Evolutionary conservation across 169 alveolate species (phyloP).

Genomic region (Plasmodium chabaudi): DNA sequence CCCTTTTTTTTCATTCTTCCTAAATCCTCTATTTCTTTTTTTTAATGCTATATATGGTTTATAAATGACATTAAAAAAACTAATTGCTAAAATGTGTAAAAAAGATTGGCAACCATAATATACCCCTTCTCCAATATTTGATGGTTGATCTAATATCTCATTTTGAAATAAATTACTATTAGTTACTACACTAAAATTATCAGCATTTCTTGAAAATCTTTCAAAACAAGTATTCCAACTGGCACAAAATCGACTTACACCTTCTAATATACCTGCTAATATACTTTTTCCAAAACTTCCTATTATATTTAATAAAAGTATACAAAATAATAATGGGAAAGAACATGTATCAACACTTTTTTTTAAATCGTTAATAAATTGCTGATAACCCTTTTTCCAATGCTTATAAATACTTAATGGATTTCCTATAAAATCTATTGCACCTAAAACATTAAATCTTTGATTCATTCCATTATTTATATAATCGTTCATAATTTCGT

Average conservation of each 20-base stretch:
- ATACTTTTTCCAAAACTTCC: slow-evolving; percentile 64
- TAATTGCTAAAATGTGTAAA: slow-evolving; percentile 79
- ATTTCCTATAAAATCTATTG: slow-evolving; percentile 87
- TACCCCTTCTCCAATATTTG: slow-evolving; percentile 84
- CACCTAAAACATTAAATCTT: slow-evolving; percentile 86
- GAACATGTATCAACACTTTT: slow-evolving; percentile 72
- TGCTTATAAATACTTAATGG: slow-evolving; percentile 85
- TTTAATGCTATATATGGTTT: slow-evolving; percentile 78
- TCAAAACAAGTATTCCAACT: slow-evolving; percentile 77
- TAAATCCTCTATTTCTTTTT: slow-evolving; percentile 72
- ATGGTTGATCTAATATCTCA: slow-evolving; percentile 82
- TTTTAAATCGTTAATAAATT: slow-evolving; percentile 58
- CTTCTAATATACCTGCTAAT: slow-evolving; percentile 70
- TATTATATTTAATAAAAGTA: slow-evolving; percentile 45
- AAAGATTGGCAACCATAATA: slow-evolving; percentile 80
- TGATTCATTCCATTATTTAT: slow-evolving; percentile 83
- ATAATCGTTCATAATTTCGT: slow-evolving; percentile 79
- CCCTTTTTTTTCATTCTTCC: slow-evolving; percentile 67
- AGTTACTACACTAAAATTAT: slow-evolving; percentile 66
- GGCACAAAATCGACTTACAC: slow-evolving; percentile 69
- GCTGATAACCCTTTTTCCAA: slow-evolving; percentile 81
- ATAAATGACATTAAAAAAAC: slow-evolving; percentile 70
- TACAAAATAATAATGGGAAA: slow-evolving; percentile 72
- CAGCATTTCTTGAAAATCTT: slow-evolving; percentile 77
- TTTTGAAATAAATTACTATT: slow-evolving; percentile 78